Conservation (phyloP, 2,329 filamentous ascomycete genomes). For the Ascochyta koolunga region DNA sequence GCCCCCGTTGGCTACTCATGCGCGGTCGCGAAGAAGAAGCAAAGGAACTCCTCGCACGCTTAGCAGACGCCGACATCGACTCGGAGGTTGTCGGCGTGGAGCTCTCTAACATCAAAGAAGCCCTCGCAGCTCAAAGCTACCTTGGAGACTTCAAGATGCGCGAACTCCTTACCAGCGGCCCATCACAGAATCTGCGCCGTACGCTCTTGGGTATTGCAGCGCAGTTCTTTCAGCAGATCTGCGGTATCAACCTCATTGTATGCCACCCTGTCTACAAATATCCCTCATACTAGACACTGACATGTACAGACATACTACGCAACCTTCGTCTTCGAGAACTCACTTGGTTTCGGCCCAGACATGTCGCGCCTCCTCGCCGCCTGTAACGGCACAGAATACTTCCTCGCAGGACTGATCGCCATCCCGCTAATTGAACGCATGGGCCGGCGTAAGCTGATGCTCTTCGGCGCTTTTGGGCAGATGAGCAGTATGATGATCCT, state of each 20-base stretch:
- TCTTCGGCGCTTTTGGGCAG: constrained; percentile 46
- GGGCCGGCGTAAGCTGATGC: constrained; percentile 45
- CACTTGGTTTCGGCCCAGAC: constrained; percentile 45
- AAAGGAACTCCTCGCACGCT: constrained; percentile 37
- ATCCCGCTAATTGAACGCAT: constrained; percentile 48
- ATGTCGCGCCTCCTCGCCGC: constrained; percentile 47
- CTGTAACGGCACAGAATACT: constrained; percentile 50
- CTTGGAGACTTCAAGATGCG: constrained; percentile 62
- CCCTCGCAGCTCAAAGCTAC: constrained; percentile 40
- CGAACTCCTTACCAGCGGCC: constrained; percentile 26
- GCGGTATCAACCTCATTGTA: constrained; percentile 44
- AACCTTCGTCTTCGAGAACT: constrained; percentile 50
- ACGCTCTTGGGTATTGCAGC: constrained; percentile 51
- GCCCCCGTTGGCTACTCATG: constrained; percentile 58
- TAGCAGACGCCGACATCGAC: constrained; percentile 48
- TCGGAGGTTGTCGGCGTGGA: constrained; percentile 43
- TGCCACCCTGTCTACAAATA: neutral
- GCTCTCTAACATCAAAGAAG: constrained; percentile 45
- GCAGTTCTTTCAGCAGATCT: constrained; percentile 54
- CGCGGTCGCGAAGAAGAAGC: constrained; percentile 57
- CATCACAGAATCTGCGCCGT: constrained; percentile 53
- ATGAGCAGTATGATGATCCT: constrained; percentile 43
- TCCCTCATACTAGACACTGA: neutral
- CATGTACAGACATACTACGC: constrained; percentile 47
- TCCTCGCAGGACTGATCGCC: constrained; percentile 50